A percentile compares a stretch with the other conserved stretches of the same genome.
phyloP scores from a whole-genome alignment of 2,329 filamentous ascomycete genomes.

The Esteya vermicola region DNA sequence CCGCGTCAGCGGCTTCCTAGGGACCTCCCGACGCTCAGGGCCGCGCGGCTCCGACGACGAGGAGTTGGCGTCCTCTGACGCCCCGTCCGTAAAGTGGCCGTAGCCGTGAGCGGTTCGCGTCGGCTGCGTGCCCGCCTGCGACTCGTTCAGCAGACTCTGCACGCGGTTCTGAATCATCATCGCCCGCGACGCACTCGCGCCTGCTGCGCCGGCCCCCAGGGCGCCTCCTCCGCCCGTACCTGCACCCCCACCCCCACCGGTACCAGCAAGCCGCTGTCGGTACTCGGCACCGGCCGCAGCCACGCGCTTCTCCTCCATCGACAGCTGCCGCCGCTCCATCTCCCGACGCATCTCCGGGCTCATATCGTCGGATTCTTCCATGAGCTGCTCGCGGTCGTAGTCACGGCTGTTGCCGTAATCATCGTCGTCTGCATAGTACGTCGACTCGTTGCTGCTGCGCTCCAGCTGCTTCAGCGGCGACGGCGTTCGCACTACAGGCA shows the following conservation, averaged over 20 bases:
- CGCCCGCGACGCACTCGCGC: slow-evolving; percentile 49
- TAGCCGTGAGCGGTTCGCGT: slow-evolving; percentile 75
- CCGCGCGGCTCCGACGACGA: slow-evolving; percentile 11
- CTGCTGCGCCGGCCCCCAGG: slow-evolving; percentile 31
- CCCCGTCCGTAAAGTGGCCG: slow-evolving; percentile 63
- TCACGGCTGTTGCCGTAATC: slow-evolving; percentile 54
- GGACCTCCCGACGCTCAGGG: slow-evolving; percentile 3
- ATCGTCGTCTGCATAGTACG: too few relatives aligned
- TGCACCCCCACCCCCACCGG: background rate
- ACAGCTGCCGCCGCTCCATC: slow-evolving; percentile 65
- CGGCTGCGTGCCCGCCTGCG: slow-evolving; percentile 40
- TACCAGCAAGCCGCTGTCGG: slow-evolving; percentile 53
- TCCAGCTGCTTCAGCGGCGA: slow-evolving; percentile 34
- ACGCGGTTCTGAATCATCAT: slow-evolving; percentile 87
- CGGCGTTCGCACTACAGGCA: slow-evolving; percentile 23
- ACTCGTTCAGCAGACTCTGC: slow-evolving; percentile 71
- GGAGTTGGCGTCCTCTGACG: slow-evolving; percentile 14
- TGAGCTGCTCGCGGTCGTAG: slow-evolving; percentile 49
- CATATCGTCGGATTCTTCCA: slow-evolving; percentile 55
- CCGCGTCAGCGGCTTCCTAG: slow-evolving; percentile 6
- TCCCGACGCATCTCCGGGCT: slow-evolving; percentile 84
- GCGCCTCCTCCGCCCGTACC: slow-evolving; percentile 19
- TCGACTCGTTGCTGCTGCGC: slow-evolving; percentile 54
- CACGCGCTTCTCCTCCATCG: slow-evolving; percentile 81
- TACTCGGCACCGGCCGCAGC: slow-evolving; percentile 84